Evolutionary conservation across 495 filamentous ascomycete species (phyloP), one percentile per base, ranked within the genome.

Genomic region (Lophiostoma macrostomum): DNA sequence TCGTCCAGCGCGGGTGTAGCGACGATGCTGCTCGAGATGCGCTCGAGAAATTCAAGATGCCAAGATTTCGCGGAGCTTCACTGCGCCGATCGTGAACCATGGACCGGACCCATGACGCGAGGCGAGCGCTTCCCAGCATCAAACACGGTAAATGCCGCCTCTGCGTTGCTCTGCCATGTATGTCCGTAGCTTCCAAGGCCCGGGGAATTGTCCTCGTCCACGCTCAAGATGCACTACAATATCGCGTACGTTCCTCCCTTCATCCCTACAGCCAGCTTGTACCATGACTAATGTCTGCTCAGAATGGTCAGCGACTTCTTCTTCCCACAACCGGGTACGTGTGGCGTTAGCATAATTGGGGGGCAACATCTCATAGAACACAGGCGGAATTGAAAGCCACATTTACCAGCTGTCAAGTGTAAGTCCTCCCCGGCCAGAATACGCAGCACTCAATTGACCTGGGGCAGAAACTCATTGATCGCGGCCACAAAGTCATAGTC

Each of bases 221-320:
- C 65, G 61, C 60, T 30, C 56, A 61, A 45, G 30, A 83, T 83
- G 80, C 76, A 80, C 19, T 84, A 84, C 73, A 88, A 87, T 60
- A 88, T 88, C 69, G 85, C 85, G 82, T 85, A 68, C 67, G 81
- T 47, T 27, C 35, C 14, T 25, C 27, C n/a, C 7, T 7, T 28
- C 18, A 19, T 40, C 12, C 37, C 16, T 11, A 18, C 30, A 19
- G 3, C 31, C 7, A 35, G 23, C 5, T 27, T 23, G 34, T 13
- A 28, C 44, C 31, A 30, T 19, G 28, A 7, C 49, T 53, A 29
- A 60, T 20, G 6, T 19, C 13, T 12, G 16, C 23, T n/a, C 63
- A 86, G 82, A 38, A 97, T 98, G 93, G 86, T 95, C 76, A 90
- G 91, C 77, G 93, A 98, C 75, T 96, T 91, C 80, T 98, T 98